phyloP scores from a whole-genome alignment of 306 rosid species.

The Acmispon strigosus region DNA sequence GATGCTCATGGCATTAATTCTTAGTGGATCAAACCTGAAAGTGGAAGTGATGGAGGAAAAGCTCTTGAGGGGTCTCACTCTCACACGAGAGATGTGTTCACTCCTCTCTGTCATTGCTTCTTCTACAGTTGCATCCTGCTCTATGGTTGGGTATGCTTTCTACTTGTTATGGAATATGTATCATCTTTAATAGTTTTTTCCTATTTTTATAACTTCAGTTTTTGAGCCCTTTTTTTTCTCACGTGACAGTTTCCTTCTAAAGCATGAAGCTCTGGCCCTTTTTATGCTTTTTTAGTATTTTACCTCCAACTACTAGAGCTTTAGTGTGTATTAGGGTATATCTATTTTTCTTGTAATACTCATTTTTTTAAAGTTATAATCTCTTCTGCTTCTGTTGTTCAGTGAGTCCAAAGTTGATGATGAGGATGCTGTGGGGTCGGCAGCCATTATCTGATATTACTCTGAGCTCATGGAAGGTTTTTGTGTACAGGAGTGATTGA shows the following conservation, averaged over 20 bases:
- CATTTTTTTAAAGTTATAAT: background rate
- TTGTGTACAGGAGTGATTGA: slow-evolving; percentile 60
- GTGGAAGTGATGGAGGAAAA: slow-evolving; percentile 94
- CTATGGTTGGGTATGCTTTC: slow-evolving; percentile 83
- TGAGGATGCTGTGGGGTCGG: slow-evolving; percentile 66
- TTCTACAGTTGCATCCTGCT: slow-evolving; percentile 53
- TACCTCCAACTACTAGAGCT: background rate
- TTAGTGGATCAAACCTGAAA: slow-evolving; percentile 75
- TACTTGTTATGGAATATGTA: slow-evolving; percentile 16
- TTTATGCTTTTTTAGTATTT: background rate
- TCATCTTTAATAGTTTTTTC: slow-evolving; percentile 11
- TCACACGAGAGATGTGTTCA: slow-evolving; percentile 76
- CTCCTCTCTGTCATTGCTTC: slow-evolving; percentile 73
- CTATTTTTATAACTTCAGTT: background rate
- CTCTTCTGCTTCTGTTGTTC: slow-evolving; percentile 21
- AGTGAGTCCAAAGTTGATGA: slow-evolving; percentile 65
- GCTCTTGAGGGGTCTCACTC: slow-evolving; percentile 78
- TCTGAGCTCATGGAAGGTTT: slow-evolving; percentile 31
- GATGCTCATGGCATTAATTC: slow-evolving; percentile 63
- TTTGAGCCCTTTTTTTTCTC: slow-evolving; percentile 6
- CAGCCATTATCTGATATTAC: slow-evolving; percentile 55
- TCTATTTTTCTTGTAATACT: background rate
- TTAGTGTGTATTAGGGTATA: background rate
- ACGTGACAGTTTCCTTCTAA: slow-evolving; percentile 71
- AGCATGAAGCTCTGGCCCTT: slow-evolving; percentile 66